A percentile compares a stretch with the other conserved stretches of the same genome.
phyloP scores from a whole-genome alignment of 306 rosid genomes.

The Castanea sativa region DNA sequence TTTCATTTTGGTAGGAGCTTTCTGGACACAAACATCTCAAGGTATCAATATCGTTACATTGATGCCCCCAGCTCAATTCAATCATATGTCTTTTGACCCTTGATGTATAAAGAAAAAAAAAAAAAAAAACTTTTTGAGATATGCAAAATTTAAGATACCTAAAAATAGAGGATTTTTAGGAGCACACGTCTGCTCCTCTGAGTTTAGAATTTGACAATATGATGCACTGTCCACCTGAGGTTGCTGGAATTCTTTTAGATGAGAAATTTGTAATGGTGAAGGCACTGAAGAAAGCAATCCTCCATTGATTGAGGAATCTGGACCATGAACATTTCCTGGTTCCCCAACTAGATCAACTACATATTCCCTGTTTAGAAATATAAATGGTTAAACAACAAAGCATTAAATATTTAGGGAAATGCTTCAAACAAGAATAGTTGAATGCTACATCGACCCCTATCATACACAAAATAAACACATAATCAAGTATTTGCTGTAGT shows the following conservation, averaged over 20 bases:
- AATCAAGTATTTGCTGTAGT: background rate
- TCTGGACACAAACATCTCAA: background rate
- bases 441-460: background rate
- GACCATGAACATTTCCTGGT: conserved; percentile 89
- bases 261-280: conserved; percentile 78
- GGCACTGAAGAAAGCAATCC: conserved; percentile 72
- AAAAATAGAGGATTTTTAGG: conserved; percentile 42
- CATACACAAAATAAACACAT: background rate
- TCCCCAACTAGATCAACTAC: conserved; percentile 97
- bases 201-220: conserved; percentile 36
- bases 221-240: conserved; percentile 45
- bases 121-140: conserved; percentile 18
- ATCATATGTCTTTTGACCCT: conserved; percentile 1
- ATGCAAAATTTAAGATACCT: conserved; percentile 43
- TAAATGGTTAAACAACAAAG: background rate
- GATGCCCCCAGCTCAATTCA: conserved; percentile 18
- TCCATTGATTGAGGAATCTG: conserved; percentile 94
- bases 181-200: conserved; percentile 34
- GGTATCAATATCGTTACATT: background rate
- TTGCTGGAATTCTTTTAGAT: conserved; percentile 70
- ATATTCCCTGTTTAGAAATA: conserved; percentile 67
- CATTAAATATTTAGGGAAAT: background rate
- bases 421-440: background rate
- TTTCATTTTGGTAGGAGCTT: background rate
- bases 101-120: background rate